Percentiles rank a stretch among this genome's conserved stretches.
Conservation (phyloP, 2,329 filamentous ascomycete genomes). For the Scopulariopsis brevicaulis region DNA sequence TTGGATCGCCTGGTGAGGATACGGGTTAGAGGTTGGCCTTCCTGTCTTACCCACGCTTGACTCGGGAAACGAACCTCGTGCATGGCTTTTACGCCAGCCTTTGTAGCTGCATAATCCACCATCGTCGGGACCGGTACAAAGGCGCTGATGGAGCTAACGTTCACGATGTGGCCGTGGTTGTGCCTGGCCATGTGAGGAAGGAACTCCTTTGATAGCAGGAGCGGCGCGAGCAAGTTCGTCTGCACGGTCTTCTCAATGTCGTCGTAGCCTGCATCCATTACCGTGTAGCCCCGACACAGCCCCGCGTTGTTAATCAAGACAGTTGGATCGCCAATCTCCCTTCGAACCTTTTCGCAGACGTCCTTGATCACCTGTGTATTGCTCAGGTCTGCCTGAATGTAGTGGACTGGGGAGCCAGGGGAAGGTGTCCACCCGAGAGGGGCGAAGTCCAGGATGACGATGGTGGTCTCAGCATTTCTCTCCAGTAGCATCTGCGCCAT, state of each 20-base stretch:
- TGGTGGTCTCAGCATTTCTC: slow-evolving; percentile 13
- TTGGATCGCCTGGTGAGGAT: slow-evolving; percentile 15
- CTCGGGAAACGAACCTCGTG: slow-evolving; percentile 33
- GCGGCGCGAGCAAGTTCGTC: slow-evolving; percentile 46
- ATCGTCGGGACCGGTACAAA: slow-evolving; percentile 41
- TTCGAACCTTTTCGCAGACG: slow-evolving; percentile 16
- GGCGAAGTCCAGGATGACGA: slow-evolving; percentile 22
- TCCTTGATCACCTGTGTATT: slow-evolving; percentile 15
- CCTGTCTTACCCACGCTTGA: neutral
- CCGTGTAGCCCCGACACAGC: slow-evolving; percentile 33
- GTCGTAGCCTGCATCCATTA: slow-evolving; percentile 34
- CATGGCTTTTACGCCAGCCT: slow-evolving; percentile 45
- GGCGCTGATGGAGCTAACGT: slow-evolving; percentile 40
- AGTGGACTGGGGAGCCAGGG: slow-evolving; percentile 11
- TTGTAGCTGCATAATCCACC: slow-evolving; percentile 47
- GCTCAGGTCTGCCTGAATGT: slow-evolving; percentile 23
- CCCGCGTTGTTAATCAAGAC: slow-evolving; percentile 44
- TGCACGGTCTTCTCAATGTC: slow-evolving; percentile 39
- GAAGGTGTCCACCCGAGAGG: slow-evolving; percentile 16
- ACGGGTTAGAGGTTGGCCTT: neutral
- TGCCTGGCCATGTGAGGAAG: slow-evolving; percentile 37
- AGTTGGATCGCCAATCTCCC: slow-evolving; percentile 25
- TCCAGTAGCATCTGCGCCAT: slow-evolving; percentile 16
- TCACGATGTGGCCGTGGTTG: slow-evolving; percentile 51
- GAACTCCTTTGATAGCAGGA: slow-evolving; percentile 43